Base-by-base conservation (phyloP, 805 yeast species). In the Cyberlindnera bimundalis region DNA sequence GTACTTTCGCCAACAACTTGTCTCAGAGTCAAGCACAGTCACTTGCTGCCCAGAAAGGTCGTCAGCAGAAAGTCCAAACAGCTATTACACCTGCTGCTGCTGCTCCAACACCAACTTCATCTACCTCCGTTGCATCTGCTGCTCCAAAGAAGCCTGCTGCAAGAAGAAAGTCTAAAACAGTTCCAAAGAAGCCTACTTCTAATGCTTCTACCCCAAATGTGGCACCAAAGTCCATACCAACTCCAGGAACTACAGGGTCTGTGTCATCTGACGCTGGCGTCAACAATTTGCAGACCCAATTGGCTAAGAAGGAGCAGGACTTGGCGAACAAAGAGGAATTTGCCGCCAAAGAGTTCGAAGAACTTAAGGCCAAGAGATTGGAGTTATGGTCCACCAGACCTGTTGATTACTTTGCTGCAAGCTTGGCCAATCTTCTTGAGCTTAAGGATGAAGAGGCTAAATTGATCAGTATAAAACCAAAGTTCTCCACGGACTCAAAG, bases 271-370 rank as follows among this genome's bases (percentile, higher is more conserved):
- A 37, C 7, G 15, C 40, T 19, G 32, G 26, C 27, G 19, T 40
- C 33, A 29, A 29, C 36, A 35, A 47, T 10, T 33, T 39, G 5
- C 53, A 45, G 25, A 37, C 45, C 8, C 53, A 47, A 37, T 21
- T 55, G 14, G 35, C 47, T 29, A 55, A 48, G 42, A 57, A 52
- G 35, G 61, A 57, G 33, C 57, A 52, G 16, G 61, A 57, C 14
- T 17, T 51, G 1, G 36, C 43, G 5, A 15, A 19, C 4, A 56
- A 45, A 35, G 59, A 57, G 17, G 56, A 48, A 6, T 37, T 39
- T 13, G 19, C 27, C 0, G 42, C 41, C 8, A 54, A 40, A 29
- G 35, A 28, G 7, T 50, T 50, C 29, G 42, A 43, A 13, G 61
- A 57, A 9, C 39, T 43, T 21, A 52, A 33, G 31, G 14, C 24